Evolutionary conservation across 2,329 filamentous ascomycete genomes (phyloP), one percentile per base, ranked within the genome.

Genomic region (Penicillium psychrosexuale): DNA sequence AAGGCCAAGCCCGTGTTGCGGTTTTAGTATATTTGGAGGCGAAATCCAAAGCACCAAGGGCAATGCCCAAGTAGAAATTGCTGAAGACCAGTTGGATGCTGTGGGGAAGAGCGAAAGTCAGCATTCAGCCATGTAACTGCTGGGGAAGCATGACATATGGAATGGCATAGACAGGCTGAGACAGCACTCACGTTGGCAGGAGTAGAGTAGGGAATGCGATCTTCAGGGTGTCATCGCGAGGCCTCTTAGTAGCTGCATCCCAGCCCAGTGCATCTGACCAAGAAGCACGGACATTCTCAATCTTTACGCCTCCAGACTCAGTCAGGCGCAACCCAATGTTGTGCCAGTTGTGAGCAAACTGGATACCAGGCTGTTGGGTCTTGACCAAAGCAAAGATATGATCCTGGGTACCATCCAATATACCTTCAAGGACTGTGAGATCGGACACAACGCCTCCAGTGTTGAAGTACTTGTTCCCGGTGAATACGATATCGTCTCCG

Each of bases 381-480:
- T 77, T 75, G 1, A 84, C 83, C 22, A 86, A 69, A 3, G 84
- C 82, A 63, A 87, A 88, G 54, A 87, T 83, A 62, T 87, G 84
- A 50, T 84, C 75, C 5, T 78, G 75, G 0, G 83, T 85, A 17
- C 77, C 80, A 6, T 82, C 78, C n/a, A 80, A 72, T 0, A 84
- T 80, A 19, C 85, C 85, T 62, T 88, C 85, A 0, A 88, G 77
- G 0, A 88, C 83, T 0, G 84, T 87, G 19, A 88, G 70, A 55
- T 88, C 85, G 0, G 84, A 86, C 2, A 88, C 77, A 0, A 86
- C 84, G 27, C 84, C 85, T 0, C 85, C 85, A 0, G 85, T 88
- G 64, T 85, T 88, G 75, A 88, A 88, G 70, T 82, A 77, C 68
- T 88, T 88, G 69, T 77, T 78, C 1, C 85, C 84, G 55, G 82